Conservation (phyloP, 495 filamentous ascomycete species). For the Penicillium lividum region DNA sequence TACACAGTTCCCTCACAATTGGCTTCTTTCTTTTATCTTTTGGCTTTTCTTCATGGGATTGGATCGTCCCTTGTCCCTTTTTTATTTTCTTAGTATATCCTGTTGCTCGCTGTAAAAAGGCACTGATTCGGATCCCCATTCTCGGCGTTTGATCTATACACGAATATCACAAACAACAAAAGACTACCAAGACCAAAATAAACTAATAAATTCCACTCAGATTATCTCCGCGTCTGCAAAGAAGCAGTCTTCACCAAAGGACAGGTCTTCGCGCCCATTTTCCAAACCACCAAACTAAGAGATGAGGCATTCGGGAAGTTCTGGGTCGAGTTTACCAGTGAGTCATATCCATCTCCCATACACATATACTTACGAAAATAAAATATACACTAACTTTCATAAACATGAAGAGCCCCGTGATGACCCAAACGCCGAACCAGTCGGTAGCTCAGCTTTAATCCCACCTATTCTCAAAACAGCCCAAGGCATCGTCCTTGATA, state of each 20-base stretch:
- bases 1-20: background rate
- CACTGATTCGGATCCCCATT: background rate
- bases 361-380: background rate
- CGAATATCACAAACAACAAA: background rate
- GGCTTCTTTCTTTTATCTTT: background rate
- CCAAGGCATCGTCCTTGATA: slow-evolving; percentile 45
- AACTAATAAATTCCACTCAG: slow-evolving; percentile 18
- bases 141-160: slow-evolving; percentile 1
- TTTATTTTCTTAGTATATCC: background rate
- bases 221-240: slow-evolving; percentile 34
- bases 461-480: slow-evolving; percentile 39
- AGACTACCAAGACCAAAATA: background rate
- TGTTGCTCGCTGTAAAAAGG: background rate
- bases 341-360: slow-evolving; percentile 8
- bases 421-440: slow-evolving; percentile 2
- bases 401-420: background rate
- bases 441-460: slow-evolving; percentile 38
- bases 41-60: background rate
- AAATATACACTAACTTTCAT: too few species aligned
- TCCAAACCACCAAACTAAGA: slow-evolving; percentile 32
- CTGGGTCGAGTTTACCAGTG: slow-evolving; percentile 44
- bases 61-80: background rate
- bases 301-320: slow-evolving; percentile 48
- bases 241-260: slow-evolving; percentile 38
- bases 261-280: slow-evolving; percentile 40